A percentile compares a stretch with the other conserved stretches of the same genome.
phyloP scores from a whole-genome alignment of 2,329 filamentous ascomycete genomes.

The Pseudocercospora ulei region DNA sequence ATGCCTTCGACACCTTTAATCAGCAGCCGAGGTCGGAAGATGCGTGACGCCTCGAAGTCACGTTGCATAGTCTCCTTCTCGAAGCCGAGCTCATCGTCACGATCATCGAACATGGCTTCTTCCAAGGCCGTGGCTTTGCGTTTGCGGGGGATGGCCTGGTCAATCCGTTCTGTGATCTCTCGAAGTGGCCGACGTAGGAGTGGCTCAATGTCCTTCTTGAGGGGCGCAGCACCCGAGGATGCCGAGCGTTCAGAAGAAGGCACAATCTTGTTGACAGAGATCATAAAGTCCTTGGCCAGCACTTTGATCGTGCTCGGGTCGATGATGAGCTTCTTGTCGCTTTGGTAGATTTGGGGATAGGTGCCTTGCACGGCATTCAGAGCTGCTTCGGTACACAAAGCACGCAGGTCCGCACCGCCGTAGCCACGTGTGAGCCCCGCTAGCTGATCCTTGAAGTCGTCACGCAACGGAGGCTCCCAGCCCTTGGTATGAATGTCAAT shows the following conservation, averaged over 20 bases:
- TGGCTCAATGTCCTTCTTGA: constrained; percentile 72
- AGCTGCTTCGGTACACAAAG: constrained; percentile 89
- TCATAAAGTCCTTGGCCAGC: constrained; percentile 90
- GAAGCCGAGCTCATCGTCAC: constrained; percentile 74
- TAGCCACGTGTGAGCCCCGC: constrained; percentile 90
- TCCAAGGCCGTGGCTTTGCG: constrained; percentile 83
- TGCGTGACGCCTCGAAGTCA: constrained; percentile 68
- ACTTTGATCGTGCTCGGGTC: constrained; percentile 75
- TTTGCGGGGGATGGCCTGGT: constrained; percentile 69
- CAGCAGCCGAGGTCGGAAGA: constrained; percentile 80
- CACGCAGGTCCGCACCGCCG: constrained; percentile 86
- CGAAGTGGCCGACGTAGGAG: constrained; percentile 64
- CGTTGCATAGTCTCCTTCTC: constrained; percentile 65
- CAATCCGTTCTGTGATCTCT: constrained; percentile 53
- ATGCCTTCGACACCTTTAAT: constrained; percentile 76
- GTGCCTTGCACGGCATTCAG: constrained; percentile 91
- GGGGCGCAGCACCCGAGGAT: constrained; percentile 68
- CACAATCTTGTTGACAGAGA: constrained; percentile 90
- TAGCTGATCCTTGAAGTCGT: constrained; percentile 70
- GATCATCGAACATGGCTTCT: constrained; percentile 85
- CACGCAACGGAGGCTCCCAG: constrained; percentile 69
- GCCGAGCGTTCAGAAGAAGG: constrained; percentile 88
- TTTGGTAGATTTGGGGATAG: constrained; percentile 91
- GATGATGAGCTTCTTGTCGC: constrained; percentile 80
- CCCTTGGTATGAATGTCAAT: constrained; percentile 91